A percentile compares a stretch with the other conserved stretches of the same genome.
phyloP scores from a whole-genome alignment of 129 eudicot species.

The Helichrysum umbraculigerum region DNA sequence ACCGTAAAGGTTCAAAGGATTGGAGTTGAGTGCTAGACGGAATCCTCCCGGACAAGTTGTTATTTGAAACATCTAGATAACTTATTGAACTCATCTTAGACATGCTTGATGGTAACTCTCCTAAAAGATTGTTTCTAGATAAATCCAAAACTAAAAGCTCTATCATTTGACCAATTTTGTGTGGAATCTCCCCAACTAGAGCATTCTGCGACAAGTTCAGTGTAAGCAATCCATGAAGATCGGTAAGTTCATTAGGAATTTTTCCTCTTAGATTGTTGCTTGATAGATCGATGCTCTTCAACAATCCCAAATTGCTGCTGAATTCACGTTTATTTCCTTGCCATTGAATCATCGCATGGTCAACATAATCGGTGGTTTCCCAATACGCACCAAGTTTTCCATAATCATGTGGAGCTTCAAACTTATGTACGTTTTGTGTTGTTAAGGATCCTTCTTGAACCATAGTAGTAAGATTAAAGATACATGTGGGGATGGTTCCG shows the following conservation, averaged over 20 bases:
- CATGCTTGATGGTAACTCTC: conserved; percentile 1
- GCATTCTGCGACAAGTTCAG: not conserved
- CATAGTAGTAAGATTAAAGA: conserved; percentile 29
- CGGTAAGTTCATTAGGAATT: not conserved
- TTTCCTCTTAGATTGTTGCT: not conserved
- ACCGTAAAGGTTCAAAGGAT: not conserved
- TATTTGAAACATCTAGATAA: not conserved
- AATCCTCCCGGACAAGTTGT: not conserved
- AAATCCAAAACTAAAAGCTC: not conserved
- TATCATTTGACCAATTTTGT: not conserved
- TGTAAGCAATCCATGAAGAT: not conserved
- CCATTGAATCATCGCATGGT: conserved; percentile 19
- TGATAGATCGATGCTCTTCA: conserved; percentile 7
- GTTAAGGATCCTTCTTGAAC: not conserved
- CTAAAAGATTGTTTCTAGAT: conserved; percentile 13
- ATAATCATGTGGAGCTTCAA: too few relatives aligned
- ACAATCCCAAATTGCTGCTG: not conserved
- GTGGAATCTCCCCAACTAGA: not conserved
- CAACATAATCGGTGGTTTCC: too few relatives aligned
- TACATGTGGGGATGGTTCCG: conserved; percentile 41
- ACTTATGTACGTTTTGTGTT: too few relatives aligned
- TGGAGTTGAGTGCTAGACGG: conserved; percentile 1
- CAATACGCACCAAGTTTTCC: too few relatives aligned
- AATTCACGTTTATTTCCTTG: conserved; percentile 33
- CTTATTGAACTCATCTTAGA: not conserved